These are phyloP conservation scores for Trametes cinnabarina DNA, from an alignment of 768 basidiomycete species.

Conservation along the genomic window DNA sequence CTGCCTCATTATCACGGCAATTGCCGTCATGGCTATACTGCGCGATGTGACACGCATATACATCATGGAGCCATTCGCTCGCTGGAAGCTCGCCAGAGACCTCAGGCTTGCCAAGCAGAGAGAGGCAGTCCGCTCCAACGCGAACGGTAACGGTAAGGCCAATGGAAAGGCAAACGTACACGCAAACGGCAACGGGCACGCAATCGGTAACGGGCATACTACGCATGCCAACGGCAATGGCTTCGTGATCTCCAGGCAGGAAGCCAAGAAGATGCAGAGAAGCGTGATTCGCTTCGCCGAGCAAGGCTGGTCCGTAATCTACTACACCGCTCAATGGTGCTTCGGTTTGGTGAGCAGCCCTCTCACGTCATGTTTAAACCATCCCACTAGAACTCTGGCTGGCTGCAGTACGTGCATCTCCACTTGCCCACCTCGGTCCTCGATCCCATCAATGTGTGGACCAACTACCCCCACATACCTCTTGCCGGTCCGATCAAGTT, in stretches of 20 bases:
- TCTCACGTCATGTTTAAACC: conserved; percentile 44
- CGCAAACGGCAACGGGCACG: conserved; percentile 23
- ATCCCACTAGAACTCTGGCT: conserved; percentile 15
- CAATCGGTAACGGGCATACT: conserved; percentile 22
- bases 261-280: conserved; percentile 61
- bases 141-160: conserved; percentile 30
- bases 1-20: conserved; percentile 78
- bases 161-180: conserved; percentile 39
- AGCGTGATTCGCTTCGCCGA: conserved; percentile 88
- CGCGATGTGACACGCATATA: conserved; percentile 75
- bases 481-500: conserved; percentile 82
- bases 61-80: conserved; percentile 79
- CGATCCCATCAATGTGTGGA: conserved; percentile 69
- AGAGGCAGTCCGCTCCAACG: conserved; percentile 22
- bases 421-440: conserved; percentile 66
- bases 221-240: conserved; percentile 29
- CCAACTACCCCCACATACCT: conserved; percentile 77
- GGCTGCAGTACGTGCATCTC: conserved; percentile 71
- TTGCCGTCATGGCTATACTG: conserved; percentile 82
- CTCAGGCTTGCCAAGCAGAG: conserved; percentile 31
- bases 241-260: conserved; percentile 36
- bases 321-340: conserved; percentile 72
- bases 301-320: conserved; percentile 88
- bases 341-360: conserved; percentile 58
- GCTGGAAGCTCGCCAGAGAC: conserved; percentile 66